Evolutionary conservation across 2,329 filamentous ascomycete species (phyloP).

Genomic region (Cladosporium sp.): DNA sequence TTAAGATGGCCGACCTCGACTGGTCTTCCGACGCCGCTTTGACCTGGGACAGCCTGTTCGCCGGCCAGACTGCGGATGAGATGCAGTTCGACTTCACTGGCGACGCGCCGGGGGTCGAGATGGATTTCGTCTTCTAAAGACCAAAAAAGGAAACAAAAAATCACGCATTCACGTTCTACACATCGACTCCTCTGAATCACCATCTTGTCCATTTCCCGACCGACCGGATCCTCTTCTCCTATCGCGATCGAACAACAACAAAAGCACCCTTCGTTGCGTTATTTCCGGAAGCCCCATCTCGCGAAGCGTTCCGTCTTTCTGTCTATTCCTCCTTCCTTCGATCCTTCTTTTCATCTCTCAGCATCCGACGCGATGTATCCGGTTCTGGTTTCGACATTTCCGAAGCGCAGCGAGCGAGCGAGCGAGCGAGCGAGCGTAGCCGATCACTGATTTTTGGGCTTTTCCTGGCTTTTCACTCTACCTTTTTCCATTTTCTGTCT

Average conservation of each 20-base stretch:
- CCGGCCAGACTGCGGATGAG: not conserved
- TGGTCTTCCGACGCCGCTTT: not conserved
- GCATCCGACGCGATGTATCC: not conserved
- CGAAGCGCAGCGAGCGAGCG: not conserved
- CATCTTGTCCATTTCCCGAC: not conserved
- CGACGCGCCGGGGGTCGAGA: not conserved
- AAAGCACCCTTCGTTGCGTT: not conserved
- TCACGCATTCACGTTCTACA: not conserved
- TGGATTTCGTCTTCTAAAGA: slow-evolving; percentile 5
- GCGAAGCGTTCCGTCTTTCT: not conserved
- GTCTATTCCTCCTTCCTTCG: not conserved
- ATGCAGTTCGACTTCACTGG: slow-evolving; percentile 6
- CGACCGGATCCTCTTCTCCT: not conserved
- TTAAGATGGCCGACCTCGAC: not conserved
- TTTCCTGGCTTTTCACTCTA: too few species aligned
- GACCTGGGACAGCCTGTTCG: slow-evolving; percentile 4
- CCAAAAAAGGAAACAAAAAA: not conserved
- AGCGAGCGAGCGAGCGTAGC: not conserved
- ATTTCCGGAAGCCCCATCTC: not conserved
- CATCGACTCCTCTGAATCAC: not conserved
- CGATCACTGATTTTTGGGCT: too few species aligned
- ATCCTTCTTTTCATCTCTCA: not conserved
- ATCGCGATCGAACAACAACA: not conserved
- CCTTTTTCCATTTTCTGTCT: not conserved
- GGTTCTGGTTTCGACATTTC: not conserved